Evolutionary conservation across 208 protist species (phyloP), one percentile per base, ranked within the genome.

Genomic region (Leishmania lainsoni): DNA sequence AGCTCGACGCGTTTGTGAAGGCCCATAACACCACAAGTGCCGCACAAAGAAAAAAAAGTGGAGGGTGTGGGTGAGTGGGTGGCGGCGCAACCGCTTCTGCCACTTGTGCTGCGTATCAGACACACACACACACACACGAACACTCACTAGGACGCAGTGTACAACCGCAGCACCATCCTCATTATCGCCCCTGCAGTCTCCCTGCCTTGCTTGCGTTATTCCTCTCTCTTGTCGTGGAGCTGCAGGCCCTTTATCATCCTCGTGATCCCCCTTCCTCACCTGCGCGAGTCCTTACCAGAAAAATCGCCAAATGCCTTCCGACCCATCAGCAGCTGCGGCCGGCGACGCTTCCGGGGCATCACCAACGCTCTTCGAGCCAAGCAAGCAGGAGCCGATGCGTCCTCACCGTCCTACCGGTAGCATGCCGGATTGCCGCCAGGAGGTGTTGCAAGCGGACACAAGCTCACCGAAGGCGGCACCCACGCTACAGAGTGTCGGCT

Each of bases 351-450:
- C 42, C 51, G 52, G 68, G 45, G 65, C 48, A 54, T 65, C 81
- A 6, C 69, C 77, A 2, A 76, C 75, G 29, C 80, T 89, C 29
- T 85, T 87, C 22, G 88, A 89, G 75, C 88, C 88, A 2, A 61
- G 72, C 32, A 83, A 85, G 49, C 88, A 86, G 80, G 81, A 78
- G 63, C 83, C 81, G 14, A 80, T 86, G 51, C 73, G 39, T 29
- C 84, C 71, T 35, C 74, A 84, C 85, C 52, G 80, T 45, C 85
- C 88, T 26, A 29, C 81, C 56, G 32, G 80, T 48, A 71, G 79
- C 72, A 77, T 66, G 6, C 80, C 82, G 29, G 76, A 75, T 52
- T 63, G 54, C 32, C 56, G 56, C n/a, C 54, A 72, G 22, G 58
- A 61, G 45, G 45, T 58, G 39, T 78, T 58, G 56, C 70, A 65